phyloP scores from a whole-genome alignment of 768 basidiomycete genomes.

The Candolleomyces efflorescens region DNA sequence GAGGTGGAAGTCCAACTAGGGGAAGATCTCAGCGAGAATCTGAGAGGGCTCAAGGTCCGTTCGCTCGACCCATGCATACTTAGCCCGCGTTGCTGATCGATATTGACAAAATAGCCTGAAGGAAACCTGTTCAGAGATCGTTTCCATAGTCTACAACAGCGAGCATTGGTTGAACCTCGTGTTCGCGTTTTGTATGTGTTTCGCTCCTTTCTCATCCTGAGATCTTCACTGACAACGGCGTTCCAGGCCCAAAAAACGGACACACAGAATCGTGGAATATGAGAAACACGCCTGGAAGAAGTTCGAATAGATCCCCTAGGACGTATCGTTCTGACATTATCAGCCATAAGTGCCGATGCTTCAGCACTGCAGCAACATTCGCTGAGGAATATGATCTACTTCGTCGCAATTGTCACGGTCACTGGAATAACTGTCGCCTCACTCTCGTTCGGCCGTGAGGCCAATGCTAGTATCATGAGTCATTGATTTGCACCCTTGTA shows the following conservation, averaged over 20 bases:
- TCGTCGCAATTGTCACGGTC: too few species aligned
- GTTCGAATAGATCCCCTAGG: conserved; percentile 41
- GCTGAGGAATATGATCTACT: too few species aligned
- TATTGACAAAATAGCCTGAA: conserved; percentile 58
- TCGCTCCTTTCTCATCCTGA: not conserved
- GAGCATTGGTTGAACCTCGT: conserved; percentile 84
- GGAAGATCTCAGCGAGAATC: conserved; percentile 82
- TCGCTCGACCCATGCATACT: not conserved
- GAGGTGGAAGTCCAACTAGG: conserved; percentile 84
- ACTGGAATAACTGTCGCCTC: too few species aligned
- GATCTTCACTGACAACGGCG: not conserved
- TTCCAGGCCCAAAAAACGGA: conserved; percentile 49
- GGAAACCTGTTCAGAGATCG: conserved; percentile 91
- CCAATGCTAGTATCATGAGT: too few species aligned
- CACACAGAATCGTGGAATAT: conserved; percentile 54
- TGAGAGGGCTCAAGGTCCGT: conserved; percentile 78
- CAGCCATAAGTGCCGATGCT: too few species aligned
- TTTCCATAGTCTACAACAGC: conserved; percentile 82
- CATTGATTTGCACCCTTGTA: too few species aligned
- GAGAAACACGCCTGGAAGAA: conserved; percentile 81
- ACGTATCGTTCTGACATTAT: too few species aligned
- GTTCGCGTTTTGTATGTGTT: conserved; percentile 63
- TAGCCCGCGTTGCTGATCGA: not conserved
- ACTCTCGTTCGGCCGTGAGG: too few species aligned
- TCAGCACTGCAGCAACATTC: too few species aligned